Base-by-base conservation (phyloP, 805 yeast genomes). In the Middelhovenomyces tepae region DNA sequence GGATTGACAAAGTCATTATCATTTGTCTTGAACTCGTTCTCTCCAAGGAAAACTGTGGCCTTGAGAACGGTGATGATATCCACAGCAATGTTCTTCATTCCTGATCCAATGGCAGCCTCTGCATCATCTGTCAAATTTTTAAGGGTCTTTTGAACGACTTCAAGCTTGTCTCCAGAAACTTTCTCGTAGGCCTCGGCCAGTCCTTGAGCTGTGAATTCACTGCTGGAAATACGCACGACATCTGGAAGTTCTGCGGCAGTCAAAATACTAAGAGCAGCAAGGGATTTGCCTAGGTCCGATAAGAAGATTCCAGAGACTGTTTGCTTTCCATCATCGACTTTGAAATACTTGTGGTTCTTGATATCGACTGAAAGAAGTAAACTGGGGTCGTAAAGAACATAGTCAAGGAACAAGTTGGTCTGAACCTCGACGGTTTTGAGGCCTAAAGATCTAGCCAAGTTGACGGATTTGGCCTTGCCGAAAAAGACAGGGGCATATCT, bases 241-340 rank as follows among this genome's bases (percentile, higher is more conserved):
- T 44, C 51, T 7, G 53, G 51, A 10, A 52, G 26, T 32, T 44
- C 46, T 10, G 28, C 10, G 3, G 38, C 34, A 8, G 47, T 40
- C 25, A 41, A 33, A 17, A 39, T 31, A 2, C 44, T 44, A 8
- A 47, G 22, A 7, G 44, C 32, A 1, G 52, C 57, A 2, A 52
- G 39, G 3, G 50, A 27, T 18, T 33, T 31, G 27, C 51, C 56
- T 26, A 51, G 39, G 27, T 51, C 53, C 11, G n/a, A 16, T 16
- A 42, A 21, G 18, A 40, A 44, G 3, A 54, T 44, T 21, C 37
- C 14, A 5, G 44, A 28, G 27, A 45, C 26, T 19, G 16, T 22
- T n/a, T n/a, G n/a, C n/a, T n/a, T n/a, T n/a, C n/a, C n/a, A n/a
- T n/a, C n/a, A n/a, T n/a, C n/a, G n/a, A n/a, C n/a, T n/a, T n/a